Base-by-base conservation (phyloP, 129 eudicot species). In the Artemisia annua region DNA sequence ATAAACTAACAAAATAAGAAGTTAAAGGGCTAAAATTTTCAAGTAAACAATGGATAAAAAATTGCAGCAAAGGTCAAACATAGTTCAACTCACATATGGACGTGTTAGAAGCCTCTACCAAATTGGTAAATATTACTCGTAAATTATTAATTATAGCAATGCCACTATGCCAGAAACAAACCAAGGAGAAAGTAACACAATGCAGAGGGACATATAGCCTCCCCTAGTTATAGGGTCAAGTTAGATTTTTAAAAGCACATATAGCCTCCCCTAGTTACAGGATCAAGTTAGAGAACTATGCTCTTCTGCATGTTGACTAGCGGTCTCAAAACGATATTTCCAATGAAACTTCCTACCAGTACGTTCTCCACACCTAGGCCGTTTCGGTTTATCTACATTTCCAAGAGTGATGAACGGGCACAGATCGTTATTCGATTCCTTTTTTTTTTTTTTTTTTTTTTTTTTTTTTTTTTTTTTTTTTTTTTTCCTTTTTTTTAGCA, bases 231-330 rank as follows among this genome's bases (percentile, higher is more conserved):
- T 50, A 7, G 39, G 39, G 3, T 4, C 6, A 30, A 30, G 26
- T 24, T 24, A 24, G 26, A 24, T 24, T 24, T 24, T 6, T 30
- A 30, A 30, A 24, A 71, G 60, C 69, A 72, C 77, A 59, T 72
- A 72, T 20, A 1, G 61, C 77, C 77, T 72, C 60, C 77, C 77
- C 77, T 48, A 4, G 69, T 12, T 60, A 48, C 16, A 3, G 6
- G 18, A 43, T 22, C n/a, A 39, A 7, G 20, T 43, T 18, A 19
- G 57, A 67, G 1, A 35, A 12, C 52, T 69, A 17, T 70, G 12
- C 56, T 39, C 43, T 55, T 18, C 75, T 57, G n/a, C n/a, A n/a
- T n/a, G 46, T 71, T 71, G 44, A 56, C 66, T 32, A 71, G 19
- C 19, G 1, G 66, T 57, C 18, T 71, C 50, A 59, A 60, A 20